Percentiles rank a stretch among this genome's conserved stretches.
Evolutionary conservation across 1,139 yeast genomes (phyloP).

Genomic region (Candida sanyaensis): DNA sequence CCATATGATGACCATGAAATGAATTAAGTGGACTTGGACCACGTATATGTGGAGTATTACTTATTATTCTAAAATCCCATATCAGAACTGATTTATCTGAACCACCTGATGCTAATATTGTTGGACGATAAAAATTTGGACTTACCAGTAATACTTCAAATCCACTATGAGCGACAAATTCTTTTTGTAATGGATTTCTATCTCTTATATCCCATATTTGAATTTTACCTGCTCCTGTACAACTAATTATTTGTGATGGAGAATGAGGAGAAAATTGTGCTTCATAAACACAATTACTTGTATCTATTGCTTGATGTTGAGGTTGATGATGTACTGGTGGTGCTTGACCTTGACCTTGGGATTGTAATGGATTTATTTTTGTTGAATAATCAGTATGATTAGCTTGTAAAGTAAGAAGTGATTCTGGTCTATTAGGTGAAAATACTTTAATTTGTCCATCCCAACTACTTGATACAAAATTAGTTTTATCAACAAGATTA

Average conservation of each 20-base stretch:
- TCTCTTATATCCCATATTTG: conserved; percentile 85
- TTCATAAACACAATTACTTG: conserved; percentile 66
- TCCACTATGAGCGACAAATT: conserved; percentile 74
- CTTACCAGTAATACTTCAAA: conserved; percentile 80
- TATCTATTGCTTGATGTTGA: conserved; percentile 27
- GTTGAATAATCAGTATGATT: conserved; percentile 30
- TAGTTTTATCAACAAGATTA: conserved; percentile 77
- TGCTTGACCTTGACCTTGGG: conserved; percentile 24
- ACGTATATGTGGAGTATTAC: conserved; percentile 42
- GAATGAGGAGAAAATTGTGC: conserved; percentile 88
- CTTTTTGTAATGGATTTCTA: conserved; percentile 61
- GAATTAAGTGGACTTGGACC: conserved; percentile 78
- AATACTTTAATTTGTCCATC: conserved; percentile 83
- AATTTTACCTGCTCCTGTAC: conserved; percentile 77
- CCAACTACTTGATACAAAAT: conserved; percentile 84
- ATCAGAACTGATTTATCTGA: conserved; percentile 81
- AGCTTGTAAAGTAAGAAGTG: conserved; percentile 59
- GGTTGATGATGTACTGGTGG: conserved; percentile 33
- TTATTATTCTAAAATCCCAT: conserved; percentile 85
- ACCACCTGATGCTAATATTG: conserved; percentile 83
- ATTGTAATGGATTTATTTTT: conserved; percentile 20
- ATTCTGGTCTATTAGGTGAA: conserved; percentile 61
- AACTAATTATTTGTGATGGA: conserved; percentile 67
- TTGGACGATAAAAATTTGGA: conserved; percentile 86
- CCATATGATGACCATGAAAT: conserved; percentile 85